Evolutionary conservation across 805 yeast genomes (phyloP), one percentile per base, ranked within the genome.

Genomic region (Kuraishia piskuri): DNA sequence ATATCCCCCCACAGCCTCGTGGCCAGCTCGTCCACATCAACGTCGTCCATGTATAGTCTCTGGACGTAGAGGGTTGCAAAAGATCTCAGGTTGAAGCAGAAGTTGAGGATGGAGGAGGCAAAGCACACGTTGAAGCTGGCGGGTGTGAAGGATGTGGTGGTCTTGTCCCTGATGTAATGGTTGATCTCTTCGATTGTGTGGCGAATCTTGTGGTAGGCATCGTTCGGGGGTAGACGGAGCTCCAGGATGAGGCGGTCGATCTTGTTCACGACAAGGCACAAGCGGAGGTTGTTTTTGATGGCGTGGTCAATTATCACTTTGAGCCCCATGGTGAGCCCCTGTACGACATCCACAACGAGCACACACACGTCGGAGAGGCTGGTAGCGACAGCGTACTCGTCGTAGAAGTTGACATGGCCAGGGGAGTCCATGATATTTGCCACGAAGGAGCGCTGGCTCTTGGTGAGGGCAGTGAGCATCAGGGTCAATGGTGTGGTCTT

Each of bases 161-260:
- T 0, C 64, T 55, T 56, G 2, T 69, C 66, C 8, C 62, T 57
- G 3, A 88, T 72, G 54, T 68, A 77, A 0, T 68, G 64, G 63
- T 90, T 90, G n/a, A 90, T 70, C 44, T 82, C 82, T 49, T 83
- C 86, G 20, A 91, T 70, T 1, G 76, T 68, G 56, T 77, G 73
- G 53, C 79, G 70, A 25, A 94, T 58, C 62, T 94, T 91, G 61
- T 78, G 74, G 62, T 82, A 88, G 0, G 90, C 79, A 57, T 89
- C 96, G 1, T 68, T 59, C 1, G 90, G 89, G 0, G 96, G 88
- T 3, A 92, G 70, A 57, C 81, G 77, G 46, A 91, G 69, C 58
- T 94, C 99, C 47, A 91, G 62, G 0, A 92, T 75, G n/a, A 94
- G 70, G 55, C 97, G 69, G 65, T 94, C 99, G 8, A 95, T 59